Evolutionary conservation across 371 early-diverging fungal genomes (phyloP), one percentile per base, ranked within the genome.

Genomic region (Smittium mucronatum): DNA sequence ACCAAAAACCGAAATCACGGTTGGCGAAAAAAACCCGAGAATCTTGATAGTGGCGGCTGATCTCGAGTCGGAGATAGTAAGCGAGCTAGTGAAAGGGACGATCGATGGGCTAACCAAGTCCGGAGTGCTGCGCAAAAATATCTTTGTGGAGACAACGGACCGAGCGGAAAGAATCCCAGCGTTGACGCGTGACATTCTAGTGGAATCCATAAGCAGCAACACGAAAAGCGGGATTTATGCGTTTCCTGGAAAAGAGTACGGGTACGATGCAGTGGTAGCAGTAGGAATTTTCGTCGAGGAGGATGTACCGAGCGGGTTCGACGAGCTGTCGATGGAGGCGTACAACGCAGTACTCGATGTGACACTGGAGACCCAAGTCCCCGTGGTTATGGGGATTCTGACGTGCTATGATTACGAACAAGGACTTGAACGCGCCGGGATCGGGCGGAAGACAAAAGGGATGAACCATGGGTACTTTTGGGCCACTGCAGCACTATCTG

Each of bases 391-490:
- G 82, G 98, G 98, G 33, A 93, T 98, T 30, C 78, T 98, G 73
- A 95, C 98, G 21, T 97, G 96, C 76, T 79, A 94, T 69, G 90
- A 82, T 59, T 95, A 97, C 65, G 90, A 93, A 32, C 98, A 97
- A 81, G 97, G 94, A 2, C 80, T 88, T 78, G 85, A 82, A 71
- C 81, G 97, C 32, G 85, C 94, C 1, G 94, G 92, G 1, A 69
- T 90, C 47, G 81, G 74, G 26, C 70, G 74, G 30, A 57, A 33
- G 0, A 69, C 68, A 29, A 81, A 85, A 66, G 89, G 89, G 2
- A 94, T 93, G 79, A 94, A 94, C 81, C 98, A 97, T 76, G 97
- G 96, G 34, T 77, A 82, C 61, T 96, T 96, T 75, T 97, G 97
- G 97, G 98, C 89, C n/a, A 80, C 87, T 30, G 94, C 93, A 36